Percentiles rank a stretch among this genome's conserved stretches.
Evolutionary conservation across 345 rosid genomes (phyloP).

Genomic region (Sisymbrium altissimum): DNA sequence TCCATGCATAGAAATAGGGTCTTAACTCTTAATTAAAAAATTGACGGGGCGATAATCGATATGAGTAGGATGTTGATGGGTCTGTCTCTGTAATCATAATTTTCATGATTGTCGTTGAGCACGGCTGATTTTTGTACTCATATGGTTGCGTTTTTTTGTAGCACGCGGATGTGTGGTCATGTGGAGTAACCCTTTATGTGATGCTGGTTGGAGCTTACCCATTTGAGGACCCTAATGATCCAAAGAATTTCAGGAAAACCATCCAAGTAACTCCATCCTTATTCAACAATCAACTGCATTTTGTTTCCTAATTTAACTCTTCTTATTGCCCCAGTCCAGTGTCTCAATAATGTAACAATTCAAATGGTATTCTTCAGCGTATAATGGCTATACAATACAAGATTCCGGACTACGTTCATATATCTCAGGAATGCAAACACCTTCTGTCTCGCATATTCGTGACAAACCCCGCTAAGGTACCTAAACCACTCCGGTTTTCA

Average conservation of each 20-base stretch:
- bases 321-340: background rate
- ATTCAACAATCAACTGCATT: background rate
- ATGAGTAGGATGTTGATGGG: slow-evolving; percentile 4
- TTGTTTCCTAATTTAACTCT: background rate
- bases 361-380: slow-evolving; percentile 40
- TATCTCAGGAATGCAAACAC: slow-evolving; percentile 79
- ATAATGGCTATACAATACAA: slow-evolving; percentile 85
- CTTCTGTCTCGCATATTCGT: slow-evolving; percentile 80
- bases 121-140: background rate
- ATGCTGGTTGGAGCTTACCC: slow-evolving; percentile 97
- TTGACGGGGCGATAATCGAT: background rate
- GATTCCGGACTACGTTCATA: slow-evolving; percentile 81
- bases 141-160: slow-evolving; percentile 28
- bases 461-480: slow-evolving; percentile 65
- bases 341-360: background rate
- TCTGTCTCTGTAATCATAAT: background rate
- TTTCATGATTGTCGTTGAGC: background rate
- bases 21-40: background rate
- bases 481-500: background rate
- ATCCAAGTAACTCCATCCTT: slow-evolving; percentile 56
- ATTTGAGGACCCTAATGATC: slow-evolving; percentile 86
- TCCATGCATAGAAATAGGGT: background rate
- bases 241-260: slow-evolving; percentile 85
- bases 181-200: slow-evolving; percentile 91
- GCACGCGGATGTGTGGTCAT: slow-evolving; percentile 97